These are phyloP conservation scores for Elongisporangium prolatum DNA, from an alignment of 352 stramenopile species.

Conservation along the genomic window DNA sequence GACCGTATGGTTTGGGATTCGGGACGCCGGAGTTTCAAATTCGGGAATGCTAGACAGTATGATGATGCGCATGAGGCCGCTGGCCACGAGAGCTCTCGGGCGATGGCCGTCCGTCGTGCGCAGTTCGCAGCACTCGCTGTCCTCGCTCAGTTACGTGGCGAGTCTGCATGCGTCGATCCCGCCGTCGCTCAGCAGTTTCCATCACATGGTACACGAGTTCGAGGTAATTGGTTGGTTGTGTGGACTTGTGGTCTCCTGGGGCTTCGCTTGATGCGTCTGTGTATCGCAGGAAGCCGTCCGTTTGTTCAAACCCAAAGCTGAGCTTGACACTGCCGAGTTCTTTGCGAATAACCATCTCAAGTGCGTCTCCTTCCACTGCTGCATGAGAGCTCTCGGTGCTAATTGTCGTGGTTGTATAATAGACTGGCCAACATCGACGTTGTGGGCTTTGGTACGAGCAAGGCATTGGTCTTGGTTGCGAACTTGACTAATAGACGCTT, in stretches of 20 bases:
- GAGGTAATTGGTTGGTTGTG: constrained; percentile 21
- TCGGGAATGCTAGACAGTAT: background rate
- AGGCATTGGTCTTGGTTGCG: constrained; percentile 1
- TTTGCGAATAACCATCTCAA: constrained; percentile 74
- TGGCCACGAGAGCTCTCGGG: background rate
- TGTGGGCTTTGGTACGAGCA: constrained; percentile 50
- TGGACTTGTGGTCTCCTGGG: background rate
- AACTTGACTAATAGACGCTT: constrained; percentile 2
- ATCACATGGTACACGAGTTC: constrained; percentile 35
- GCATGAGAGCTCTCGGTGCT: background rate
- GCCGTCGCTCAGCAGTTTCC: constrained; percentile 29
- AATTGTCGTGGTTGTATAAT: background rate
- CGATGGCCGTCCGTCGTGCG: background rate
- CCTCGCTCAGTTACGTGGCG: constrained; percentile 39
- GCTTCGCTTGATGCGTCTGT: background rate
- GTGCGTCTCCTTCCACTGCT: constrained; percentile 11
- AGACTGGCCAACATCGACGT: constrained; percentile 67
- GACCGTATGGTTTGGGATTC: too few relatives aligned
- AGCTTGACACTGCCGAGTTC: constrained; percentile 46
- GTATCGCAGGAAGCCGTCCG: constrained; percentile 26
- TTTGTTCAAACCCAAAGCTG: constrained; percentile 35
- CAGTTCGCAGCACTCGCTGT: constrained; percentile 8
- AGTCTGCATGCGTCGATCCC: constrained; percentile 48
- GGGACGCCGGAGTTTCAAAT: background rate
- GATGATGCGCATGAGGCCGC: background rate